Conservation (phyloP, 2,329 filamentous ascomycete genomes). For the Decorospora gaudefroyi region DNA sequence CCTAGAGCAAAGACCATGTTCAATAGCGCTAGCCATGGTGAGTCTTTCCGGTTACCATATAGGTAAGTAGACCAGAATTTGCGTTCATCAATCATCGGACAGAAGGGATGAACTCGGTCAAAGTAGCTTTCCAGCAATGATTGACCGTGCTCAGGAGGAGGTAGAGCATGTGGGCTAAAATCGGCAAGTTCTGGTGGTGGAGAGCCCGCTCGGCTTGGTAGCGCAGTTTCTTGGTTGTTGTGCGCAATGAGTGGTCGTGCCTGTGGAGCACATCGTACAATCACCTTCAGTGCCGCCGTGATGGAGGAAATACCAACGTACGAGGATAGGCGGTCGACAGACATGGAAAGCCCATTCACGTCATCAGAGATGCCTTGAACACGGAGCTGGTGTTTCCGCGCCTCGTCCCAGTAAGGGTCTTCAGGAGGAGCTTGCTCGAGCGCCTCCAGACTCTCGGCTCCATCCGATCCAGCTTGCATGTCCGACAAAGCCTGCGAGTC, state of each 20-base stretch:
- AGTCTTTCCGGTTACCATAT: constrained; percentile 65
- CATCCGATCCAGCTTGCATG: constrained; percentile 51
- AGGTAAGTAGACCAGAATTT: constrained; percentile 69
- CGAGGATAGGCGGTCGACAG: constrained; percentile 64
- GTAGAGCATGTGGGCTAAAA: constrained; percentile 52
- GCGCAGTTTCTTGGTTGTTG: constrained; percentile 46
- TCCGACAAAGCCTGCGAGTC: constrained; percentile 44
- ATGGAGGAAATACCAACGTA: constrained; percentile 77
- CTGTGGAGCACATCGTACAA: constrained; percentile 61
- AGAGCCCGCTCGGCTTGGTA: constrained; percentile 44
- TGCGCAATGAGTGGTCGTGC: constrained; percentile 55
- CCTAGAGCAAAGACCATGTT: constrained; percentile 80
- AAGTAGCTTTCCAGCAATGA: constrained; percentile 77
- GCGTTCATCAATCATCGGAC: constrained; percentile 74
- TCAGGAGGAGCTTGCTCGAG: constrained; percentile 72
- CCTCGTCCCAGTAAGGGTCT: constrained; percentile 70
- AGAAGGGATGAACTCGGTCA: constrained; percentile 70
- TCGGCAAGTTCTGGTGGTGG: constrained; percentile 44
- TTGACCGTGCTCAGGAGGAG: constrained; percentile 66
- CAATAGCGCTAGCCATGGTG: constrained; percentile 71
- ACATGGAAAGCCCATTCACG: constrained; percentile 68
- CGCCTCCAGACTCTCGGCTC: constrained; percentile 59
- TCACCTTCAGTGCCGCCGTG: constrained; percentile 73
- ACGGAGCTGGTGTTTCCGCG: constrained; percentile 48
- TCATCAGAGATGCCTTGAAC: constrained; percentile 66